Evolutionary conservation across 306 rosid genomes (phyloP), one percentile per base, ranked within the genome.

Genomic region (Ormosia semicastrata): DNA sequence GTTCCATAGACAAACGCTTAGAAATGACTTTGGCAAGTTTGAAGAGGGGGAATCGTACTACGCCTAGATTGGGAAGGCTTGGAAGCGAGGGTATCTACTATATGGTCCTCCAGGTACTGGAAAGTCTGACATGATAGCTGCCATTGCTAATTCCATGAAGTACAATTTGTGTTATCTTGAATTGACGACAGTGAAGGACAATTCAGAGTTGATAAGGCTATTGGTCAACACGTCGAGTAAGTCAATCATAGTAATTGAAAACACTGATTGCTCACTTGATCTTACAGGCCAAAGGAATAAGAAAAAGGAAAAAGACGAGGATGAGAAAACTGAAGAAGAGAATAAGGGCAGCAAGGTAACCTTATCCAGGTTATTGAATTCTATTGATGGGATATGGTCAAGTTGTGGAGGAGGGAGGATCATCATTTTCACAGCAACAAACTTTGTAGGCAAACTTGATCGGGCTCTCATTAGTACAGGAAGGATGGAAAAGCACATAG

Each of bases 351-450:
- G 89, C 2, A 76, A 90, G 39, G 97, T 92, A 2, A 90, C 97
- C 6, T 79, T 90, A 0, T 92, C 97, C 0, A 92, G 94, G 53
- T 65, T 88, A 30, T 46, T 90, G 86, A 90, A 92, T 65, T 86
- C 86, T 36, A 89, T 89, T 6, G 94, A 92, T 85, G 94, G 97
- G 66, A 85, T 90, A 60, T 90, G 94, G 97, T 90, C 97, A 11
- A 90, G 93, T 0, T 90, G 94, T 78, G 94, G 94, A 1, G 86
- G 90, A 8, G 97, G 90, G 49, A 84, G 89, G 69, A 64, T 89
- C 43, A 84, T 87, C 13, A 82, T 87, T n/a, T 92, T 92, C 41
- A 92, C 97, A 0, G 24, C 24, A 0, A 90, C 94, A 1, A 90
- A 67, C 91, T 92, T 29, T 68, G 83, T 86, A 53, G 93, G 89